Evolutionary conservation across 2,329 filamentous ascomycete species (phyloP), one percentile per base, ranked within the genome.

Genomic region (Sclerotinia spermophila): DNA sequence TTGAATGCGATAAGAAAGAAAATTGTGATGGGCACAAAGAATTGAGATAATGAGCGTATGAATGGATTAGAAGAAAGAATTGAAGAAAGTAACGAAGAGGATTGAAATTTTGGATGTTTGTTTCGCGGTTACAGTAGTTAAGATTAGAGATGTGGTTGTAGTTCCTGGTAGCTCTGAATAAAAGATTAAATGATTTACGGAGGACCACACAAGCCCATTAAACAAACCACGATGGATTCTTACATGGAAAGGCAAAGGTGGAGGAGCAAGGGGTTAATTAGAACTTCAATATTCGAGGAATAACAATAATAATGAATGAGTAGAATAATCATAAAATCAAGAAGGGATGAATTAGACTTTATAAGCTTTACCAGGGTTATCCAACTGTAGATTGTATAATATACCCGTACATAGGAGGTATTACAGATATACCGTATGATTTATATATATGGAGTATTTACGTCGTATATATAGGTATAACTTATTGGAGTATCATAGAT

Each of bases 151-250:
- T 11, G 8, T 38, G 15, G 42, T 35, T 35, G 35, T n/a, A 17
- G 17, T 53, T 53, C n/a, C 27, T n/a, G 5, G 19, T 48, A 48
- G 42, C 30, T 62, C 10, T 44, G 40, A 62, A 64, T 8, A n/a
- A n/a, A 64, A 64, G 42, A 48, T 48, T 48, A 64, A 51, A 65
- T 65, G 61, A 65, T 65, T 44, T 65, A 65, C 61, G 42, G 42
- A 35, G 30, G 30, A 64, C 60, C 60, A 64, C 21, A n/a, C 33
- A 38, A n/a, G 55, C 55, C 33, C 33, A 60, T 40, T 40, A 27
- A 59, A 40, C 21, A 38, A n/a, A n/a, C n/a, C n/a, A n/a, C n/a
- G n/a, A 53, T 53, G 48, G 48, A 53, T 17, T 53, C 15, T 53
- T 17, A 27, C n/a, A n/a, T n/a, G n/a, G n/a, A n/a, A n/a, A n/a